Conservation (phyloP, 1,284 basidiomycete species). For the Lentinus polychrous region DNA sequence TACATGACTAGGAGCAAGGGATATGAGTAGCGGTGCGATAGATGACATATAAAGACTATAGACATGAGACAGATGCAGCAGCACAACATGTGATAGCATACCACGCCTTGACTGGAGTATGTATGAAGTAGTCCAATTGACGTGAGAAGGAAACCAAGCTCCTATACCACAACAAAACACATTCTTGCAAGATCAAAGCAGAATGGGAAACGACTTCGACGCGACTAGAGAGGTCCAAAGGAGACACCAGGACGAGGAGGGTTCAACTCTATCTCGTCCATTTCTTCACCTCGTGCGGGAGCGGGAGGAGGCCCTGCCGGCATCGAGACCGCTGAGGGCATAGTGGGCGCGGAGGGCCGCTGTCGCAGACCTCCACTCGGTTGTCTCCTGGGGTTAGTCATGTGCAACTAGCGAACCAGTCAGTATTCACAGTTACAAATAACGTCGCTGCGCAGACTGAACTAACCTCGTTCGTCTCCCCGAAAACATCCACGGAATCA, state of each 20-base stretch:
- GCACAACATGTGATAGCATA: too few relatives aligned
- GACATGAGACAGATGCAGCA: too few relatives aligned
- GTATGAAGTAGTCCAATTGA: too few relatives aligned
- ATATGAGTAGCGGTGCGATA: too few relatives aligned
- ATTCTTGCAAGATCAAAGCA: too few relatives aligned
- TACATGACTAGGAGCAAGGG: too few relatives aligned
- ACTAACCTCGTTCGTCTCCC: slow-evolving; percentile 40
- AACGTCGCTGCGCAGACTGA: neutral
- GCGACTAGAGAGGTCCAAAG: neutral
- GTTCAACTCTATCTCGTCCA: slow-evolving; percentile 22
- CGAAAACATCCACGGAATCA: slow-evolving; percentile 45
- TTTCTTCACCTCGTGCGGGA: slow-evolving; percentile 4
- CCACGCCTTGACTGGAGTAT: too few relatives aligned
- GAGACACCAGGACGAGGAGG: slow-evolving; percentile 10
- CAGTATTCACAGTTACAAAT: neutral
- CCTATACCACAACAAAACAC: too few relatives aligned
- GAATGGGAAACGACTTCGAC: neutral
- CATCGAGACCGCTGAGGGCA: slow-evolving; percentile 14
- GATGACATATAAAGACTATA: too few relatives aligned
- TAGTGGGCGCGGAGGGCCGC: slow-evolving; percentile 11
- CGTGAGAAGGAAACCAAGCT: too few relatives aligned
- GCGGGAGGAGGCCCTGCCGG: slow-evolving; percentile 3
- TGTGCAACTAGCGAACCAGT: slow-evolving; percentile 11
- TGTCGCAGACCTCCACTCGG: slow-evolving; percentile 6
- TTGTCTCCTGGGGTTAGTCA: slow-evolving; percentile 14